Percentiles rank a stretch among this genome's conserved stretches.
phyloP scores from a whole-genome alignment of 2,329 filamentous ascomycete species.

The Penicillium frequentans region DNA sequence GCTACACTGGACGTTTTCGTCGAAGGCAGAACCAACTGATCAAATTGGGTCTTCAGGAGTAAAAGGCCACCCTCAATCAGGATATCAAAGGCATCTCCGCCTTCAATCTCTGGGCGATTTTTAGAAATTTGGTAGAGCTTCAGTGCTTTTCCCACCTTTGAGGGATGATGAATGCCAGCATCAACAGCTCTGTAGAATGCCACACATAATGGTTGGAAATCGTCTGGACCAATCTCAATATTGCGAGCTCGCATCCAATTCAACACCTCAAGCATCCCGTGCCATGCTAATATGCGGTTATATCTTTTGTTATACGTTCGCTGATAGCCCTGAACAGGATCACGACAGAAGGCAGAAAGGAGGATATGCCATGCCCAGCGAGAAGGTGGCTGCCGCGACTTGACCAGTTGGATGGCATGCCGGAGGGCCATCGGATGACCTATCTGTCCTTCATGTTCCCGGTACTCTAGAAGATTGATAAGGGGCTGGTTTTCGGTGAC shows the following conservation, averaged over 20 bases:
- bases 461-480: conserved; percentile 20
- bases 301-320: conserved; percentile 21
- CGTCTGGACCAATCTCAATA: conserved; percentile 32
- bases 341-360: conserved; percentile 17
- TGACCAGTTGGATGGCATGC: conserved; percentile 40
- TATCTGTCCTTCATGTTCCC: conserved; percentile 6
- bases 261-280: conserved; percentile 33
- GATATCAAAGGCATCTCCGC: conserved; percentile 23
- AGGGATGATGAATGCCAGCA: conserved; percentile 29
- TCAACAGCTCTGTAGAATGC: conserved; percentile 37
- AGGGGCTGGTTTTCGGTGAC: conserved; percentile 8
- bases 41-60: conserved; percentile 37
- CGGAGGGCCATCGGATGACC: conserved; percentile 30
- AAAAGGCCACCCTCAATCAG: conserved; percentile 32
- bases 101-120: neutral
- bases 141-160: conserved; percentile 28
- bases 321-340: conserved; percentile 12
- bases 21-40: conserved; percentile 34
- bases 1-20: conserved; percentile 22
- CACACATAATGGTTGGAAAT: conserved; percentile 37
- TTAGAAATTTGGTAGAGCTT: conserved; percentile 16
- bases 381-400: conserved; percentile 27
- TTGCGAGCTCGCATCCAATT: conserved; percentile 35
- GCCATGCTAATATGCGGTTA: conserved; percentile 40
- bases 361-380: conserved; percentile 39